phyloP scores from a whole-genome alignment of 805 yeast species.

The Isabelozyma gotoi region DNA sequence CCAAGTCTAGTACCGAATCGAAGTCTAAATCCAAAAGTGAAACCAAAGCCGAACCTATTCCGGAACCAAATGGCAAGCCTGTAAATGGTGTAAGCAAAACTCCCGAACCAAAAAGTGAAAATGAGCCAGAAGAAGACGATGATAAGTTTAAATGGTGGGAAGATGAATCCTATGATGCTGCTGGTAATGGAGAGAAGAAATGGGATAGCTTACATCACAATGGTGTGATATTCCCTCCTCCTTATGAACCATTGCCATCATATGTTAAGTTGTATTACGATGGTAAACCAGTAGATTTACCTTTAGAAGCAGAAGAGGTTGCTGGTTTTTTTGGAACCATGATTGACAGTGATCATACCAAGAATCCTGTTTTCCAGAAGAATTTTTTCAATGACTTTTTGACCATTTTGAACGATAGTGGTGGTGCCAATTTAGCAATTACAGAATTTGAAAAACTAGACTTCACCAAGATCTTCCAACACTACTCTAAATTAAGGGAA shows the following conservation, averaged over 20 bases:
- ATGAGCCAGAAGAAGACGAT: constrained; percentile 1
- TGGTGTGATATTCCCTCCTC: constrained; percentile 94
- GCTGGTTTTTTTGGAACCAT: constrained; percentile 94
- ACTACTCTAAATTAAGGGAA: constrained; percentile 68
- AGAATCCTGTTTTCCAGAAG: constrained; percentile 80
- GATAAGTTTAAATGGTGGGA: constrained; percentile 83
- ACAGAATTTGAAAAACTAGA: constrained; percentile 69
- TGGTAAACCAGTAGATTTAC: constrained; percentile 71
- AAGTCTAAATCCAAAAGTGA: not conserved
- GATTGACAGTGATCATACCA: constrained; percentile 84
- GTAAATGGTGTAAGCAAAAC: not conserved
- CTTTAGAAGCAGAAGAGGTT: constrained; percentile 88
- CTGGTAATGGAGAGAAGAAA: constrained; percentile 55
- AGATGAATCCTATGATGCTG: constrained; percentile 56
- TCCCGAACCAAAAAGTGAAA: constrained; percentile 1
- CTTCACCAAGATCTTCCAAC: constrained; percentile 68
- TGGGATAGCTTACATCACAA: constrained; percentile 87
- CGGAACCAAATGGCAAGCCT: not conserved
- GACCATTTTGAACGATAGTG: constrained; percentile 64
- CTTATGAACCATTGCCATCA: constrained; percentile 80
- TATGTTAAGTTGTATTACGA: constrained; percentile 74
- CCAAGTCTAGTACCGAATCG: not conserved
- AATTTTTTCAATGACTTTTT: constrained; percentile 83
- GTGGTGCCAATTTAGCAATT: constrained; percentile 54
- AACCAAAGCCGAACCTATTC: not conserved